Conservation (phyloP, 2,329 filamentous ascomycete genomes). For the Harringtonia lauricola region DNA sequence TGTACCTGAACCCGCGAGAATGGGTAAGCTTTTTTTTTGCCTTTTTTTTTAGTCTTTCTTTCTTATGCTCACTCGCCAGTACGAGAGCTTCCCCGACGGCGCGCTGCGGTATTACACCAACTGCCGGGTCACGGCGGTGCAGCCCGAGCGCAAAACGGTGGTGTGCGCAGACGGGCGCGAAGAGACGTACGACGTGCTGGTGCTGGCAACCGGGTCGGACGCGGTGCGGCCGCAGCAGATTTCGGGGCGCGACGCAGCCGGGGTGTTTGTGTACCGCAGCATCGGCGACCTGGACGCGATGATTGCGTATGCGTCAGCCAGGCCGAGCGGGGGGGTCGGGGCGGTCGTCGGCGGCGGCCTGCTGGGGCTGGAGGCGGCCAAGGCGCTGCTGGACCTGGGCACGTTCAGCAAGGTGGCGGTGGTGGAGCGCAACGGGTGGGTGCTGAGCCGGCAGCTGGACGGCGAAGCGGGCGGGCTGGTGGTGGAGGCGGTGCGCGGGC, state of each 20-base stretch:
- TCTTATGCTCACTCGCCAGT: too few relatives aligned
- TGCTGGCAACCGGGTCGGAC: conserved; percentile 79
- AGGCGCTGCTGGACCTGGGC: conserved; percentile 80
- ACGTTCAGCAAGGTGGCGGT: conserved; percentile 64
- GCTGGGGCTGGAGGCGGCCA: conserved; percentile 78
- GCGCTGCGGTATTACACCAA: conserved; percentile 64
- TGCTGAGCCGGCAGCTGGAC: conserved; percentile 73
- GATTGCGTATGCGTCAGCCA: conserved; percentile 55
- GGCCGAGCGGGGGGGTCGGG: conserved; percentile 33
- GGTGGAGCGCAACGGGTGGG: conserved; percentile 74
- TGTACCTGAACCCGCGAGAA: conserved; percentile 78
- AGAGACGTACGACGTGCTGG: conserved; percentile 64
- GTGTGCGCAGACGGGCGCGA: conserved; percentile 56
- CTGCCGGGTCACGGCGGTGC: conserved; percentile 58
- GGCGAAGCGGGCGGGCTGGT: conserved; percentile 72
- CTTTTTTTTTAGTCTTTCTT: too few relatives aligned
- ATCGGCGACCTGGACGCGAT: conserved; percentile 71
- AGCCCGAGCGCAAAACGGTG: conserved; percentile 53
- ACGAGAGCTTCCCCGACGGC: conserved; percentile 52
- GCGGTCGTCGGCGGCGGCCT: conserved; percentile 77
- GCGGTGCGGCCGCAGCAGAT: conserved; percentile 62
- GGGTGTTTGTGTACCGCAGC: conserved; percentile 82
- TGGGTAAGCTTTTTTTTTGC: conserved; percentile 46
- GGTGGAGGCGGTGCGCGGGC: conserved; percentile 64
- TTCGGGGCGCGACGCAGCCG: conserved; percentile 66